Evolutionary conservation across 2,329 filamentous ascomycete genomes (phyloP).

Genomic region (Colletotrichum sidae): DNA sequence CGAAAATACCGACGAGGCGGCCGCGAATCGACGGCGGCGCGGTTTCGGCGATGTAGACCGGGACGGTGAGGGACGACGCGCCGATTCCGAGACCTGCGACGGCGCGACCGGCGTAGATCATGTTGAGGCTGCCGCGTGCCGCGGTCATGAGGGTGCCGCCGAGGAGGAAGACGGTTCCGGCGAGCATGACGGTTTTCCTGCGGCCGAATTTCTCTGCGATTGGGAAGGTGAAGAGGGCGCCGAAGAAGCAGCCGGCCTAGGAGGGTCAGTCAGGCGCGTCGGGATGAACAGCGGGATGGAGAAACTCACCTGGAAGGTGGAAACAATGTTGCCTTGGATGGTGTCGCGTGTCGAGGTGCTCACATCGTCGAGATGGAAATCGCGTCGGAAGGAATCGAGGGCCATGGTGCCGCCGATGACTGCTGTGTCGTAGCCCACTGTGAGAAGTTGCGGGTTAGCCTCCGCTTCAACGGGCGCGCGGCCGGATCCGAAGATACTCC

Average conservation of each 20-base stretch:
- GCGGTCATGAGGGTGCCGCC: slow-evolving; percentile 50
- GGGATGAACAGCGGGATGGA: accelerated
- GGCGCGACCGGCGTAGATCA: slow-evolving; percentile 61
- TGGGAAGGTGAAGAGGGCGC: slow-evolving; percentile 55
- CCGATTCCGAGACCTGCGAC: slow-evolving; percentile 65
- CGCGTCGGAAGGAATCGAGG: slow-evolving; percentile 49
- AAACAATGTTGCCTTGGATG: slow-evolving; percentile 47
- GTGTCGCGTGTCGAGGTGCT: slow-evolving; percentile 45
- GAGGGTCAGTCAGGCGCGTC: slow-evolving; percentile 35
- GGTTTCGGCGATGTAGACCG: slow-evolving; percentile 55
- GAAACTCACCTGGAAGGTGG: slow-evolving; percentile 27
- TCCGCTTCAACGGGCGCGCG: neutral
- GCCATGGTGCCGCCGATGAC: slow-evolving; percentile 55
- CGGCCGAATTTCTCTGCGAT: slow-evolving; percentile 61
- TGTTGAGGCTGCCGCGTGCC: slow-evolving; percentile 46
- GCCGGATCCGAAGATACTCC: neutral
- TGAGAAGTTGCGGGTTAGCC: slow-evolving; percentile 1
- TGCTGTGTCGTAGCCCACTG: slow-evolving; percentile 52
- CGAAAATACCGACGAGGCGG: slow-evolving; percentile 64
- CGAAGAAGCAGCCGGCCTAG: slow-evolving; percentile 55
- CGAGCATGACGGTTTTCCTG: slow-evolving; percentile 57
- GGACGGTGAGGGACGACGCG: slow-evolving; percentile 60
- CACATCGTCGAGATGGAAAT: slow-evolving; percentile 47
- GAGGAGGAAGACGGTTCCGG: slow-evolving; percentile 54
- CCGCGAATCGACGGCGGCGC: slow-evolving; percentile 63